Percentiles rank a stretch among this genome's conserved stretches.
Evolutionary conservation across 2,329 filamentous ascomycete genomes (phyloP).

Genomic region (Xylariaceae sp.): DNA sequence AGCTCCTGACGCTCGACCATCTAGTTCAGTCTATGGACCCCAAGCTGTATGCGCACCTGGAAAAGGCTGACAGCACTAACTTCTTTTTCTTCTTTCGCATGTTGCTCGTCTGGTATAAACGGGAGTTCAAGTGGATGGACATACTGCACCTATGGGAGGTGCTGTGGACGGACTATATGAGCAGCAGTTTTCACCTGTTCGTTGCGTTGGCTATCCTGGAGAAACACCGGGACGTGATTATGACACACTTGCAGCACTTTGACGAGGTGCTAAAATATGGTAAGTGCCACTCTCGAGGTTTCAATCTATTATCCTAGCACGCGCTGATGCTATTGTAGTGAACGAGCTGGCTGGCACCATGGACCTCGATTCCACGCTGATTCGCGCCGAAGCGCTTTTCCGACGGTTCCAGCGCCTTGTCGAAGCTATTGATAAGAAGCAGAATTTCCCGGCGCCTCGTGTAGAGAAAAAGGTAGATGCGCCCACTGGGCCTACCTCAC

Average conservation of each 20-base stretch:
- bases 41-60: slow-evolving; percentile 83
- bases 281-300: slow-evolving; percentile 40
- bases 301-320: neutral
- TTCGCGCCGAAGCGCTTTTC: slow-evolving; percentile 86
- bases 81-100: slow-evolving; percentile 99
- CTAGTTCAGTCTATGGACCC: slow-evolving; percentile 97
- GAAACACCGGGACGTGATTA: slow-evolving; percentile 93
- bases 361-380: slow-evolving; percentile 79
- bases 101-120: slow-evolving; percentile 98
- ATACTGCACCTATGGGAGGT: slow-evolving; percentile 86
- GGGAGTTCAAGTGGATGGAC: slow-evolving; percentile 88
- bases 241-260: slow-evolving; percentile 89
- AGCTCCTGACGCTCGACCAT: slow-evolving; percentile 87
- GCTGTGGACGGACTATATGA: slow-evolving; percentile 89
- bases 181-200: slow-evolving; percentile 89
- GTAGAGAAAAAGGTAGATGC: slow-evolving; percentile 12
- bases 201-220: slow-evolving; percentile 90
- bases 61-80: slow-evolving; percentile 90
- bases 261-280: slow-evolving; percentile 96
- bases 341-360: slow-evolving; percentile 94
- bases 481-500: slow-evolving; percentile 14
- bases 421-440: slow-evolving; percentile 87
- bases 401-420: slow-evolving; percentile 82
- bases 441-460: slow-evolving; percentile 67
- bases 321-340: slow-evolving; percentile 46